Base-by-base conservation (phyloP, 2,329 filamentous ascomycete species). In the Lasiodiplodia citricola region DNA sequence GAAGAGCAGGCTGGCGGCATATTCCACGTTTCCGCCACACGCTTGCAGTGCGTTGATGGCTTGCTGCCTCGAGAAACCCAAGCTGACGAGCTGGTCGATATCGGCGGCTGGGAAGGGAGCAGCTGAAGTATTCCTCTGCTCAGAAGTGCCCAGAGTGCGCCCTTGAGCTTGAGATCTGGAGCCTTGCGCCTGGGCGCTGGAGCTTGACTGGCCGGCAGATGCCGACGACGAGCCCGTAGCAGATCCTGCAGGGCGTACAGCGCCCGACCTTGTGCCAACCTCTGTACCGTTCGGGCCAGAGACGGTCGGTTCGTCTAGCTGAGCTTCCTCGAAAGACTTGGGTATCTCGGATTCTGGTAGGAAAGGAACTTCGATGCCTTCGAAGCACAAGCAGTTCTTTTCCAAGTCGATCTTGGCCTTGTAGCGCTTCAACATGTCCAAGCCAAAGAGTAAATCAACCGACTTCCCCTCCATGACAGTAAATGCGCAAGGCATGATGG, bases 401-500 rank as follows among this genome's bases (percentile, higher is more conserved):
- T 89, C 87, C 14, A 99, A 86, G 78, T 99, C 96, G 75, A 99
- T 95, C 74, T 87, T 92, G 44, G 95, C 96, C 80, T 97, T 95
- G 80, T 98, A 94, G 50, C 96, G 89, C 83, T 97, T 97, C 70
- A 99, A 86, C 93, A 99, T 99, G 80, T 99, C 96, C 52, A 99
- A 84, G 3, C 96, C 96, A 14, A 99, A 88, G 2, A 99, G 87
- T 21, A 99, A 85, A 78, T 98, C 96, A 28, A 99, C 96, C 65
- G 93, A 90, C 81, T 98, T 99, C 72, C 96, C 96, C 82, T 99
- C 96, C 96, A 99, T 99, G 76, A 99, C 96, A 3, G 96, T 99
- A 80, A 99, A 99, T 70, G 94, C 96, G 82, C 94, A 98, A 2
- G 95, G 91, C 73, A 99, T 85, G 77, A 93, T 94, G 71, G 95